Conservation (phyloP, 768 basidiomycete species). For the Scleroderma bovista region DNA sequence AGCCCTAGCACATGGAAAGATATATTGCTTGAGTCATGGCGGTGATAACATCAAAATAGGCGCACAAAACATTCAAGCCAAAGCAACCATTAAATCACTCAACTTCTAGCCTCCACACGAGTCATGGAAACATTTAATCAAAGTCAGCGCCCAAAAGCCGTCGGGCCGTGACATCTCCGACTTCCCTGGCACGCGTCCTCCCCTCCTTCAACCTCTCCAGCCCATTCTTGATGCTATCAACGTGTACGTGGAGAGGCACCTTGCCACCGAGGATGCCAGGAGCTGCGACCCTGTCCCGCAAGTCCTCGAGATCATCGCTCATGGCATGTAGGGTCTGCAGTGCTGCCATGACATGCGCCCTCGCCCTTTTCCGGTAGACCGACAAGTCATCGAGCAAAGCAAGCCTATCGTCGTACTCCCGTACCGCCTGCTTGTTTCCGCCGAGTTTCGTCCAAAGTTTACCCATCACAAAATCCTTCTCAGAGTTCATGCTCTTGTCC, state of each 20-base stretch:
- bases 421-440: conserved; percentile 47
- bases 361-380: conserved; percentile 54
- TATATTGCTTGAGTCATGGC: neutral
- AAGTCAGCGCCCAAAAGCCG: conserved; percentile 15
- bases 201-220: conserved; percentile 52
- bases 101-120: no score
- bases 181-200: conserved; percentile 43
- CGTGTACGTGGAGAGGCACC: conserved; percentile 69
- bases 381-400: conserved; percentile 49
- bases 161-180: conserved; percentile 35
- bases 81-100: no score
- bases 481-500: conserved; percentile 38
- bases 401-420: conserved; percentile 47
- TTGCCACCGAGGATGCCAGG: conserved; percentile 57
- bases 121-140: no score
- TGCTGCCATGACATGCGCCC: conserved; percentile 60
- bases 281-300: conserved; percentile 65
- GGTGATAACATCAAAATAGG: no score
- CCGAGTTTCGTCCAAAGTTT: conserved; percentile 69
- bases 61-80: no score
- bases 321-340: conserved; percentile 56
- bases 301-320: conserved; percentile 71
- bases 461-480: conserved; percentile 51
- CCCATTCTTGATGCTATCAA: conserved; percentile 63
- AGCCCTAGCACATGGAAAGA: no score